Percentiles rank a stretch among this genome's conserved stretches.
phyloP scores from a whole-genome alignment of 1,284 basidiomycete species.

The Ganoderma meredithae region DNA sequence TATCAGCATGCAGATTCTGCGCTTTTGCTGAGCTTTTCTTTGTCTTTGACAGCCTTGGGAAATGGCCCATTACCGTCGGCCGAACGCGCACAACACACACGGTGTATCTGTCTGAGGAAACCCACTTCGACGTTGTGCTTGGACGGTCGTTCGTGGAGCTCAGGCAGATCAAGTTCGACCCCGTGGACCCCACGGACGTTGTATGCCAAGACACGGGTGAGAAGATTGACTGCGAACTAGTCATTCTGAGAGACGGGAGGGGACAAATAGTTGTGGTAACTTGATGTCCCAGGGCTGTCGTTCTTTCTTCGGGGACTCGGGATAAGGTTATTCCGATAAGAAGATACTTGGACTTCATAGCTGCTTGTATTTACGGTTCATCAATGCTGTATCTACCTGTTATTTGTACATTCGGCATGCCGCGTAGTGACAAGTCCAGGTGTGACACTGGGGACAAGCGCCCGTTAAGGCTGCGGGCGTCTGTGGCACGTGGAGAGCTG shows the following conservation, averaged over 20 bases:
- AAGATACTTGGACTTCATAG: neutral
- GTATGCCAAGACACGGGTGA: conserved; percentile 97
- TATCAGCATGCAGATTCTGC: neutral
- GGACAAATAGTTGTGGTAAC: conserved; percentile 91
- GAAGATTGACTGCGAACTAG: conserved; percentile 89
- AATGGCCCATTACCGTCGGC: conserved; percentile 76
- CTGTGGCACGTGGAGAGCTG: conserved; percentile 21
- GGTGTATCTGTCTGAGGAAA: conserved; percentile 91
- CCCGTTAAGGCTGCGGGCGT: conserved; percentile 10
- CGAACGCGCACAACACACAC: conserved; percentile 52
- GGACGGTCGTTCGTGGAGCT: conserved; percentile 95
- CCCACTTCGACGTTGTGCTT: conserved; percentile 96
- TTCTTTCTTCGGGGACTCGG: neutral
- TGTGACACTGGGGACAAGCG: no score
- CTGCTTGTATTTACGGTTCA: neutral
- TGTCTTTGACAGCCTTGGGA: conserved; percentile 60
- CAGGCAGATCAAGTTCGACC: conserved; percentile 83
- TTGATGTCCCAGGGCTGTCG: conserved; percentile 40
- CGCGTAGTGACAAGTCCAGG: no score
- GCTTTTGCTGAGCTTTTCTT: conserved; percentile 13
- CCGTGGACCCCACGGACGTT: conserved; percentile 89
- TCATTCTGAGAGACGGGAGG: conserved; percentile 87
- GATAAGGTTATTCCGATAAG: neutral
- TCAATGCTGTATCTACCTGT: neutral
- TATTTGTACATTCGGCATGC: neutral